Evolutionary conservation across 768 basidiomycete genomes (phyloP).

Genomic region (Tephrocybe sp.): DNA sequence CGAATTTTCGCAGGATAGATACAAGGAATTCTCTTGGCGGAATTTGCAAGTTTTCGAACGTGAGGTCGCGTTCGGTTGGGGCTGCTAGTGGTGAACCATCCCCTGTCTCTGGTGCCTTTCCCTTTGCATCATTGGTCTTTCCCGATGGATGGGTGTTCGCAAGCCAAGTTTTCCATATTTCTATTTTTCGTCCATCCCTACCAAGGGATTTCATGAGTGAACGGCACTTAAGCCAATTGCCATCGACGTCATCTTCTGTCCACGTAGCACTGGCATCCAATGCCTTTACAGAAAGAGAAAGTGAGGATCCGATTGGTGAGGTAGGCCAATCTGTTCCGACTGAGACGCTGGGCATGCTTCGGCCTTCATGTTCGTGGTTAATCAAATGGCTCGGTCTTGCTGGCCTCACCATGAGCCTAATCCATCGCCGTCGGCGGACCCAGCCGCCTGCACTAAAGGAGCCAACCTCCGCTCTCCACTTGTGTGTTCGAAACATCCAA

Average conservation of each 20-base stretch:
- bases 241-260: constrained; percentile 45
- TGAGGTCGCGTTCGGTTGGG: constrained; percentile 18
- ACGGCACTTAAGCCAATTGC: constrained; percentile 61
- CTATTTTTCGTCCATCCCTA: constrained; percentile 71
- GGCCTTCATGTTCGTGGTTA: constrained; percentile 12
- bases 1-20: constrained; percentile 55
- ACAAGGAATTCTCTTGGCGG: constrained; percentile 43
- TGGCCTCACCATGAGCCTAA: constrained; percentile 80
- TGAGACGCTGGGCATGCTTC: constrained; percentile 2
- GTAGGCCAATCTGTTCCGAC: constrained; percentile 9
- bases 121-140: constrained; percentile 22
- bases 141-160: constrained; percentile 24
- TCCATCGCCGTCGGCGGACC: constrained; percentile 80
- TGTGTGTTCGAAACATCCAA: constrained; percentile 62
- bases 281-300: constrained; percentile 22
- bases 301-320: constrained; percentile 29
- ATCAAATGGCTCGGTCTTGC: constrained; percentile 23
- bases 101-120: constrained; percentile 37
- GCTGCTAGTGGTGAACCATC: constrained; percentile 38
- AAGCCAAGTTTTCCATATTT: constrained; percentile 76
- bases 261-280: constrained; percentile 41
- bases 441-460: constrained; percentile 61
- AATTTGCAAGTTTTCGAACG: constrained; percentile 16
- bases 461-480: constrained; percentile 68
- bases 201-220: constrained; percentile 48